Percentiles rank a stretch among this genome's conserved stretches.
Conservation (phyloP, 2,329 filamentous ascomycete species). For the Scorias spongiosa region DNA sequence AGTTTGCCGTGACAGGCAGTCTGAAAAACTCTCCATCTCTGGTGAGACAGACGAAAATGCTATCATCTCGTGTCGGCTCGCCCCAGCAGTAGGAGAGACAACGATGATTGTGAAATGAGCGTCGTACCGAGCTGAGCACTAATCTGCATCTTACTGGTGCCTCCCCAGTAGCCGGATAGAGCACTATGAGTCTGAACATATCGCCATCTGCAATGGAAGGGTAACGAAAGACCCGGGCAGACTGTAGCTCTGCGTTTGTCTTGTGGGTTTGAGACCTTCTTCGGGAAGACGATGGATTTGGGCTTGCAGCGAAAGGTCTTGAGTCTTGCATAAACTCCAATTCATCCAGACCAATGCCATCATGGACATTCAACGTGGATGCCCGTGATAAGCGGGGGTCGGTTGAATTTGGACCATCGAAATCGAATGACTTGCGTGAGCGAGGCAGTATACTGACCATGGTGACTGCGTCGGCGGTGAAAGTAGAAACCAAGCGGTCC, state of each 20-base stretch:
- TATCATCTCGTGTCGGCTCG: constrained; percentile 9
- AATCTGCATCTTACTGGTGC: constrained; percentile 10
- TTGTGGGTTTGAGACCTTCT: constrained; percentile 8
- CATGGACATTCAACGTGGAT: constrained; percentile 11
- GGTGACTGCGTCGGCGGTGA: too few relatives aligned
- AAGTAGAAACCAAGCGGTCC: too few relatives aligned
- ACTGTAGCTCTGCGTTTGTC: constrained; percentile 7
- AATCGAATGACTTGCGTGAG: constrained; percentile 11
- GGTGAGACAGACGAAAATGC: constrained; percentile 9
- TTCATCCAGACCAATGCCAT: constrained; percentile 6
- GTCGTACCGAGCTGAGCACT: constrained; percentile 11
- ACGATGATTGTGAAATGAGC: constrained; percentile 8
- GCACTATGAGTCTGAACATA: constrained; percentile 12
- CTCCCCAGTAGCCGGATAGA: constrained; percentile 11
- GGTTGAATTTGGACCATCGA: constrained; percentile 10
- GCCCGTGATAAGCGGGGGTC: constrained; percentile 13
- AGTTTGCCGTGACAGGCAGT: constrained; percentile 16
- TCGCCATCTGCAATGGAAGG: constrained; percentile 13
- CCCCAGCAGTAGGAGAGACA: constrained; percentile 18
- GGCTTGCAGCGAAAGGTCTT: constrained; percentile 9
- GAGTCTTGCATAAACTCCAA: constrained; percentile 9
- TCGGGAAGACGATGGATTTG: constrained; percentile 8
- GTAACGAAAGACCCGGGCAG: constrained; percentile 9
- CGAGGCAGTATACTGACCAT: constrained; percentile 13
- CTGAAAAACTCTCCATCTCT: constrained; percentile 12